Percentiles rank a stretch among this genome's conserved stretches.
Conservation (phyloP, 371 early-diverging fungal genomes). For the Syncephalastrum monosporum region DNA sequence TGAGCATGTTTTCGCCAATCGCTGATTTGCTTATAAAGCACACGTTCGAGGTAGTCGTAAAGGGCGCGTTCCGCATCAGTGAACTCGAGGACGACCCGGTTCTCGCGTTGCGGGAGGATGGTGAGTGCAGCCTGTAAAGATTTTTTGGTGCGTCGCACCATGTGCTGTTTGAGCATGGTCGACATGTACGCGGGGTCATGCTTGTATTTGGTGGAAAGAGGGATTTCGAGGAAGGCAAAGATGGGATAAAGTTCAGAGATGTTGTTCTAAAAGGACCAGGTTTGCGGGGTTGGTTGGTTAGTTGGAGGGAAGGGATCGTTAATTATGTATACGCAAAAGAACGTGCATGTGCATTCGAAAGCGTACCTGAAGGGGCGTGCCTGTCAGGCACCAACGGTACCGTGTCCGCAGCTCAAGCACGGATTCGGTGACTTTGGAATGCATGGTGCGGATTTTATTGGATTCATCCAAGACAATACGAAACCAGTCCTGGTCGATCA, state of each 20-base stretch:
- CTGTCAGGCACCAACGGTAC: conserved; percentile 85
- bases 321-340: too few species aligned
- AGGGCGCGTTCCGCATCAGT: conserved; percentile 34
- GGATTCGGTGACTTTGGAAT: conserved; percentile 26
- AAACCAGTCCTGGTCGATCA: conserved; percentile 49
- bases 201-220: conserved; percentile 15
- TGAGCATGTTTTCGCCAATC: conserved; percentile 13
- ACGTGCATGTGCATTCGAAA: background rate
- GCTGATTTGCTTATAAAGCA: conserved; percentile 30
- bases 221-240: conserved; percentile 31
- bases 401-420: conserved; percentile 24
- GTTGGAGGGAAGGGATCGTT: too few species aligned
- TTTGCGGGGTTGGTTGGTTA: too few species aligned
- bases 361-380: conserved; percentile 68
- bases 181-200: conserved; percentile 30
- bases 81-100: conserved; percentile 36
- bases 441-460: conserved; percentile 61
- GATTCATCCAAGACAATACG: conserved; percentile 81
- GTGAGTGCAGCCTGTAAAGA: conserved; percentile 18
- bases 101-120: conserved; percentile 33
- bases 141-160: conserved; percentile 39
- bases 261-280: conserved; percentile 22
- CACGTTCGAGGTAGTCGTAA: conserved; percentile 40
- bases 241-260: conserved; percentile 39
- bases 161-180: conserved; percentile 27